Conservation (phyloP, 192 early-diverging fungal genomes). For the Funneliformis geosporum region DNA sequence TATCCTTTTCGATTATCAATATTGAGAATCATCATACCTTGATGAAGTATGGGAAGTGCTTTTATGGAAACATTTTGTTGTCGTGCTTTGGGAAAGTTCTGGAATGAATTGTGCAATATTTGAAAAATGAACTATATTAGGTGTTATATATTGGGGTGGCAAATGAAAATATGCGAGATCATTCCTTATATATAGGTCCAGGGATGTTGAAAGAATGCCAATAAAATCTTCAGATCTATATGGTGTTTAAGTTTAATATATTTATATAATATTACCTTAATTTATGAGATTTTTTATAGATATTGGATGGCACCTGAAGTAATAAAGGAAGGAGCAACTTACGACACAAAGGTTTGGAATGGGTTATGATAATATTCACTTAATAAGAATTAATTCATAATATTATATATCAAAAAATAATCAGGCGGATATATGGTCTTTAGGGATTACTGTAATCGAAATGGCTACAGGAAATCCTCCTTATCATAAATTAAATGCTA, state of each 20-base stretch:
- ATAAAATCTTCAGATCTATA: too few relatives aligned
- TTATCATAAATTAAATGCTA: conserved; percentile 86
- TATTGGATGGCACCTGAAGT: conserved; percentile 92
- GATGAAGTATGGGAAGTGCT: too few relatives aligned
- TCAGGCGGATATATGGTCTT: conserved; percentile 98
- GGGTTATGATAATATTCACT: neutral
- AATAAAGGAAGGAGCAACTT: conserved; percentile 76
- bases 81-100: too few relatives aligned
- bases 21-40: too few relatives aligned
- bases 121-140: too few relatives aligned
- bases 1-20: conserved; percentile 38
- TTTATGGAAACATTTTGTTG: too few relatives aligned
- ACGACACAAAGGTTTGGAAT: conserved; percentile 77
- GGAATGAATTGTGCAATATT: too few relatives aligned
- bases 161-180: too few relatives aligned
- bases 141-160: too few relatives aligned
- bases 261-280: conserved; percentile 21
- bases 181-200: too few relatives aligned
- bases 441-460: conserved; percentile 98
- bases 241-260: neutral
- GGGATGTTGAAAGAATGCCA: too few relatives aligned
- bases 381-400: neutral
- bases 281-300: conserved; percentile 20
- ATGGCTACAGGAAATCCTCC: conserved; percentile 95
- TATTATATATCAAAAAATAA: neutral